Evolutionary conservation across 2,329 filamentous ascomycete genomes (phyloP).

Genomic region (Colletotrichum orchidophilum): DNA sequence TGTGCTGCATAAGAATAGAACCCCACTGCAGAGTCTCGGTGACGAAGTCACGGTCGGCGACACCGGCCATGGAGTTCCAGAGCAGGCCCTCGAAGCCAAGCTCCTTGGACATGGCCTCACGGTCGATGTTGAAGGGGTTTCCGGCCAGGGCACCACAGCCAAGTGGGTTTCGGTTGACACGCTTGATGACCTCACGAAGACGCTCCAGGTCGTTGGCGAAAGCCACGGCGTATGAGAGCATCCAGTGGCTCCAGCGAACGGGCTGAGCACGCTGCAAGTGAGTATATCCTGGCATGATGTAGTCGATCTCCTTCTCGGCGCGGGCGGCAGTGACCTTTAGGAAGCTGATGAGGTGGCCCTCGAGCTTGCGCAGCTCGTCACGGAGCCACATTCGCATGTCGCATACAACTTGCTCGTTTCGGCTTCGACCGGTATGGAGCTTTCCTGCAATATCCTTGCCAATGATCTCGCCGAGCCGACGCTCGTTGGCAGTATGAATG

Average conservation of each 20-base stretch:
- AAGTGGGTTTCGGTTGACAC: conserved; percentile 78
- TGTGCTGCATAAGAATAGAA: conserved; percentile 79
- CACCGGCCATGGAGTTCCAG: conserved; percentile 80
- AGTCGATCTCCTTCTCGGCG: conserved; percentile 78
- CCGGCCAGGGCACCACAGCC: conserved; percentile 82
- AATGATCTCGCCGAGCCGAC: conserved; percentile 72
- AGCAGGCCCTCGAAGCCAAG: conserved; percentile 81
- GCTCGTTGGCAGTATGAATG: conserved; percentile 65
- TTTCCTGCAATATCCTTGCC: conserved; percentile 77
- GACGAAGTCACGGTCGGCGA: conserved; percentile 84
- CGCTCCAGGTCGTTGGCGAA: conserved; percentile 82
- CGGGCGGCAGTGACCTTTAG: conserved; percentile 74
- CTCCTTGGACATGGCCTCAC: conserved; percentile 81
- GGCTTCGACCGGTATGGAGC: conserved; percentile 74
- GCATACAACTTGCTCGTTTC: conserved; percentile 79
- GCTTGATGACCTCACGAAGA: conserved; percentile 74
- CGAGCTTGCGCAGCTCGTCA: conserved; percentile 76
- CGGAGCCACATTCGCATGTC: conserved; percentile 81
- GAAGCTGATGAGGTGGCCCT: conserved; percentile 73
- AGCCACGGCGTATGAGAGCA: conserved; percentile 77
- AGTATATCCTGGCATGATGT: conserved; percentile 89
- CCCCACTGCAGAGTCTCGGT: conserved; percentile 85
- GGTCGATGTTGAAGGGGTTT: conserved; percentile 84
- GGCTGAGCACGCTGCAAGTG: conserved; percentile 86
- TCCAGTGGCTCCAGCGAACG: conserved; percentile 83